Base-by-base conservation (phyloP, 345 rosid genomes). In the Euphorbia tirucalli region DNA sequence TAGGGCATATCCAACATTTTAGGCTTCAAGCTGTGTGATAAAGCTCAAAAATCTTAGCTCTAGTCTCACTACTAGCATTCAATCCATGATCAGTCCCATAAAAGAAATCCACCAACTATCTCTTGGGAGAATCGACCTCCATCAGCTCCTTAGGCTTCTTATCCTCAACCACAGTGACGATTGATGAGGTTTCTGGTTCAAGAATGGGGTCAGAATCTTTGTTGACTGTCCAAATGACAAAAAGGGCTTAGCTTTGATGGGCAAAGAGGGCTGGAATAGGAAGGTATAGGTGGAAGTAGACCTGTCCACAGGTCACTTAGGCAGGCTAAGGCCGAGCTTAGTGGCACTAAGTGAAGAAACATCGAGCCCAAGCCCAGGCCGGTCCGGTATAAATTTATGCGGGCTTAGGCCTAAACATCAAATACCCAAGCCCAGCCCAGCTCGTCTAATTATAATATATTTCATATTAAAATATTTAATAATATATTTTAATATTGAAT, bases 41-140 rank as follows among this genome's bases (percentile, higher is more conserved):
- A 46, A 92, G 93, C 81, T 94, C 98, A 8, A 89, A 85, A 61
- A 94, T 82, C 88, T 92, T 97, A 6, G 87, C 97, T 77, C 95
- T 83, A 66, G 96, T 94, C 77, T 94, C 96, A 75, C 92, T 90
- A 10, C 84, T 81, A 55, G 90, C 97, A 44, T 43, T 83, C 67
- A 92, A 57, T 16, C 98, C 98, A 8, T 90, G 84, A 79, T 87
- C 79, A 21, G 93, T 94, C 62, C 98, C 97, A 65, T 89, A 89
- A 71, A 91, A 80, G 15, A 90, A 85, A 79, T 87, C 95, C 37
- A 85, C 88, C 76, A 94, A 41, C 72, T 70, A 72, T 79, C 77
- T 83, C 89, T 92, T 92, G 78, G 90, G 78, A 60, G 70, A 41
- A 65, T 86, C 86, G 13, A 82, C 82, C 85, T 91, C 97, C 46